A percentile compares a stretch with the other conserved stretches of the same genome.
Evolutionary conservation across 2,329 filamentous ascomycete species (phyloP).

Genomic region (Sporothrix pallida): DNA sequence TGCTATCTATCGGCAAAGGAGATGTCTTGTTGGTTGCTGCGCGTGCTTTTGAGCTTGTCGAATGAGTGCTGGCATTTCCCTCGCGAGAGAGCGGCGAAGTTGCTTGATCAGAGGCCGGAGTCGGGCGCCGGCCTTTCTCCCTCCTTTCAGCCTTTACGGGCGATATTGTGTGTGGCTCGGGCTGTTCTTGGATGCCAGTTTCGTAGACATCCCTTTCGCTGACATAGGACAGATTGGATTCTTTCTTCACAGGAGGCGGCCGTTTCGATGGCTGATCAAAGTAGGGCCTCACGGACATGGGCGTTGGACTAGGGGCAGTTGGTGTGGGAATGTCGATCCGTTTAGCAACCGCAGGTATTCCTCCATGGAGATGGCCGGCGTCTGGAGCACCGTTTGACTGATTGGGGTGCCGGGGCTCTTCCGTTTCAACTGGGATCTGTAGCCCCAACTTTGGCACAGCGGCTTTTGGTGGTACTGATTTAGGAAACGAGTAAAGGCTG

Average conservation of each 20-base stretch:
- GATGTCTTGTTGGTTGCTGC: background rate
- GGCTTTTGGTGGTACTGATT: background rate
- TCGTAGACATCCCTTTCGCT: background rate
- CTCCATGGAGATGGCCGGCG: background rate
- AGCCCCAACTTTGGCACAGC: slow-evolving; percentile 3
- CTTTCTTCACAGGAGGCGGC: slow-evolving; percentile 36
- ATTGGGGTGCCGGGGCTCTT: no score
- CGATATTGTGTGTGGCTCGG: slow-evolving; percentile 7
- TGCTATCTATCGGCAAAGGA: no score
- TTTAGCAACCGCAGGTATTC: background rate
- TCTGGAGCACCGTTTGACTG: background rate
- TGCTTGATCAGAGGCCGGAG: slow-evolving; percentile 19
- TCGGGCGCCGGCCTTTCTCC: background rate
- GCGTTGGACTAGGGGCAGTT: slow-evolving; percentile 46
- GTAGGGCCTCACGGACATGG: slow-evolving; percentile 42
- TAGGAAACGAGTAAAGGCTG: background rate
- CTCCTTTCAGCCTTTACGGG: background rate
- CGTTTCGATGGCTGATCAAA: slow-evolving; percentile 37
- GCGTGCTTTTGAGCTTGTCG: background rate
- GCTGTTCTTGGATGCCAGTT: background rate
- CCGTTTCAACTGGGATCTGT: background rate
- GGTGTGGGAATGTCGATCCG: slow-evolving; percentile 42
- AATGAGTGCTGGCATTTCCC: background rate
- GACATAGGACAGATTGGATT: slow-evolving; percentile 21
- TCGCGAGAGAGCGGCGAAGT: slow-evolving; percentile 23